Evolutionary conservation across 2,329 filamentous ascomycete genomes (phyloP).

Genomic region (Claviceps sorghi): DNA sequence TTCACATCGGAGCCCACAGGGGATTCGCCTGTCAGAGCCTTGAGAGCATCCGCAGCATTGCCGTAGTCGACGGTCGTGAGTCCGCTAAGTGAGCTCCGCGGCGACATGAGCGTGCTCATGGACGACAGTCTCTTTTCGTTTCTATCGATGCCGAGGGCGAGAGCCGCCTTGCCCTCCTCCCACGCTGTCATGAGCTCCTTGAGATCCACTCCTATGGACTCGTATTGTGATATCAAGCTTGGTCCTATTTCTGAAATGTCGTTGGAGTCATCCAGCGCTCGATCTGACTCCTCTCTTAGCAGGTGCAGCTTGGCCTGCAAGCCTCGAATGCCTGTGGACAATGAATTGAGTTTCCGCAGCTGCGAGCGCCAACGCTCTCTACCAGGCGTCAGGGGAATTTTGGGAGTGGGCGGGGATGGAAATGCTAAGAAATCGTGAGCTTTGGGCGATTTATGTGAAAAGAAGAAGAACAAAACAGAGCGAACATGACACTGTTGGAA

Average conservation of each 20-base stretch:
- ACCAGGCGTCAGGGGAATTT: conserved; percentile 50
- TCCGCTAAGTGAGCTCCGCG: conserved; percentile 50
- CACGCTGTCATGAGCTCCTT: conserved; percentile 68
- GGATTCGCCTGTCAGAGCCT: conserved; percentile 61
- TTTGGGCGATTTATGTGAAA: background rate
- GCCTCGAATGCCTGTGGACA: conserved; percentile 80
- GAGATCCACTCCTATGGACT: conserved; percentile 81
- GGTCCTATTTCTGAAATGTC: conserved; percentile 63
- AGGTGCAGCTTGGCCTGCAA: conserved; percentile 92
- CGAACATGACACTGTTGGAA: background rate
- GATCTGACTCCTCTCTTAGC: conserved; percentile 76
- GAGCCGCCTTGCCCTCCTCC: conserved; percentile 72
- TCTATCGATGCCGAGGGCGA: conserved; percentile 68
- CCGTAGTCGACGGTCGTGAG: conserved; percentile 46
- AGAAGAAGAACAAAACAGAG: background rate
- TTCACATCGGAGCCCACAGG: conserved; percentile 37
- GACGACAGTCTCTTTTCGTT: conserved; percentile 58
- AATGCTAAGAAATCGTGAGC: conserved; percentile 27
- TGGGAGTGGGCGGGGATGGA: conserved; percentile 40
- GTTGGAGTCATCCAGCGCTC: conserved; percentile 57
- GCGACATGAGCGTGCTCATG: conserved; percentile 44
- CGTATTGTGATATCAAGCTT: conserved; percentile 76
- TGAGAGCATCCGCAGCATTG: conserved; percentile 48
- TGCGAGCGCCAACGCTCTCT: conserved; percentile 76
- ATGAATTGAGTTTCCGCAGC: conserved; percentile 70